phyloP scores from a whole-genome alignment of 2,329 filamentous ascomycete genomes.

The Epichloe coenophiala region DNA sequence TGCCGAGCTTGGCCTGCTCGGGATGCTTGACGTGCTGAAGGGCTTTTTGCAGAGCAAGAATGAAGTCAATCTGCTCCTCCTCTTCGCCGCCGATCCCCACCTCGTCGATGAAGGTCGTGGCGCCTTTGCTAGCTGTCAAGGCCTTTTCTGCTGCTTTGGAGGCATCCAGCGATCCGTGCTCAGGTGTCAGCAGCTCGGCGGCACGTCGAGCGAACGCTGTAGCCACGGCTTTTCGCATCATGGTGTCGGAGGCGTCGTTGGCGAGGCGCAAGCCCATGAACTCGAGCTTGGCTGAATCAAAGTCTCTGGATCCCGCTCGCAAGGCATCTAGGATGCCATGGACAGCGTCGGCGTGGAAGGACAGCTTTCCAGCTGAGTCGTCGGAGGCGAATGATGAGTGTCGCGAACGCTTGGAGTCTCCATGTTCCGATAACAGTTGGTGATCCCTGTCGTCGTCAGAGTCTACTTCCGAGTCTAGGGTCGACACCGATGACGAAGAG shows the following conservation, averaged over 20 bases:
- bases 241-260: slow-evolving; percentile 77
- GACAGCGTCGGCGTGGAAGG: slow-evolving; percentile 79
- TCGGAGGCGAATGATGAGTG: slow-evolving; percentile 62
- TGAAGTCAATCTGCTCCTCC: slow-evolving; percentile 73
- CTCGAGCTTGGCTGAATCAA: slow-evolving; percentile 73
- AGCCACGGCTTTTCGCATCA: slow-evolving; percentile 77
- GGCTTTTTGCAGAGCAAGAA: slow-evolving; percentile 70
- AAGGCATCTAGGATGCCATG: slow-evolving; percentile 77
- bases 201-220: slow-evolving; percentile 75
- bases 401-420: slow-evolving; percentile 42
- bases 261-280: slow-evolving; percentile 87
- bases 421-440: slow-evolving; percentile 34
- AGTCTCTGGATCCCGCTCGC: slow-evolving; percentile 60
- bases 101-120: slow-evolving; percentile 41
- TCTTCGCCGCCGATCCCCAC: slow-evolving; percentile 52
- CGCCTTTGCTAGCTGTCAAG: slow-evolving; percentile 40
- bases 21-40: slow-evolving; percentile 52
- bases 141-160: slow-evolving; percentile 50
- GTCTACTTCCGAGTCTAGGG: slow-evolving; percentile 49
- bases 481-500: slow-evolving; percentile 42
- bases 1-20: slow-evolving; percentile 35
- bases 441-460: slow-evolving; percentile 54
- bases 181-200: slow-evolving; percentile 47
- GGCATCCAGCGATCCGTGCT: slow-evolving; percentile 40
- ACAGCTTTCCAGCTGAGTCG: slow-evolving; percentile 41